Percentiles rank a stretch among this genome's conserved stretches.
Evolutionary conservation across 2,329 filamentous ascomycete species (phyloP).

Genomic region (Nemania sp.): DNA sequence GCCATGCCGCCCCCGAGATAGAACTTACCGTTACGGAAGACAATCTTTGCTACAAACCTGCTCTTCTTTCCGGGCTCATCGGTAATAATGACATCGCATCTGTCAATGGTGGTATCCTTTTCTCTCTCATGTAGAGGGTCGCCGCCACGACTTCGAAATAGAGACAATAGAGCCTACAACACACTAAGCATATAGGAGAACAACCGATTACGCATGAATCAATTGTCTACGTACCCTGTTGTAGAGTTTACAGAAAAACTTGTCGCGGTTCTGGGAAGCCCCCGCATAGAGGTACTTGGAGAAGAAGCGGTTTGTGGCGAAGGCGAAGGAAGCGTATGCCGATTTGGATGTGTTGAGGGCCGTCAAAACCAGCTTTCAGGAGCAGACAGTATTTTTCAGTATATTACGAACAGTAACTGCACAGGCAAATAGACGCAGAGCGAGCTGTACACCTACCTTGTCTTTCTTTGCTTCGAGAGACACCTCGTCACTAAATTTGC

Average conservation of each 20-base stretch:
- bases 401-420: background rate
- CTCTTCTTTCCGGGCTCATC: conserved; percentile 72
- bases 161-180: conserved; percentile 65
- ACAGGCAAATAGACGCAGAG: background rate
- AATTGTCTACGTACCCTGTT: conserved; percentile 57
- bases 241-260: conserved; percentile 75
- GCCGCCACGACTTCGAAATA: conserved; percentile 69
- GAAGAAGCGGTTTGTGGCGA: conserved; percentile 71
- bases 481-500: conserved; percentile 79
- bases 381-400: conserved; percentile 17
- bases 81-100: conserved; percentile 73
- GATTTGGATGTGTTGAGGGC: conserved; percentile 81
- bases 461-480: conserved; percentile 73
- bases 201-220: background rate
- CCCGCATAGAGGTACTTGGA: conserved; percentile 70
- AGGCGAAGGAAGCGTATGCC: conserved; percentile 73
- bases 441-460: conserved; percentile 49
- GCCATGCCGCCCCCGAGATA: background rate
- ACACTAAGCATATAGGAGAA: background rate
- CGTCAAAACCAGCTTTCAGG: conserved; percentile 67
- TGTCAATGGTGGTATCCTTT: conserved; percentile 70
- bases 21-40: conserved; percentile 68
- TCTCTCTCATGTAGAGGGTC: conserved; percentile 63
- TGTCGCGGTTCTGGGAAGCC: conserved; percentile 53
- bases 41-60: conserved; percentile 72